Percentiles rank a stretch among this genome's conserved stretches.
phyloP scores from a whole-genome alignment of 176 grass and related monocot species.

The Triticum timopheevii region DNA sequence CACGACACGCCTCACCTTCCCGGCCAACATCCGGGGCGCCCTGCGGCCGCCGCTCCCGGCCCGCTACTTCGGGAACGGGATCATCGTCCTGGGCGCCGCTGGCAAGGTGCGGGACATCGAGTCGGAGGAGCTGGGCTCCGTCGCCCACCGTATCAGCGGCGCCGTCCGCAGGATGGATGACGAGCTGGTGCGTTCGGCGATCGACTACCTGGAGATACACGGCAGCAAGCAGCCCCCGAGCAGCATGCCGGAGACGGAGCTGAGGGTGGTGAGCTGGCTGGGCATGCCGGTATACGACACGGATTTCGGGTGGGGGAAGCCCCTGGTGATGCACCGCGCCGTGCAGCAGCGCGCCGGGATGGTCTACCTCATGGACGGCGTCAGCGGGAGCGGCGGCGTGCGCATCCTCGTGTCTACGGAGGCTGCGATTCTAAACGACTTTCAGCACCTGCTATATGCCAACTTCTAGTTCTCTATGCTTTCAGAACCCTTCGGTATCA shows the following conservation, averaged over 20 bases:
- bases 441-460: neutral
- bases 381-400: neutral
- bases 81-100: neutral
- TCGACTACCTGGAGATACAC: slow-evolving; percentile 8
- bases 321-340: neutral
- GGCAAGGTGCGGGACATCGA: neutral
- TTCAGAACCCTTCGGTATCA: neutral
- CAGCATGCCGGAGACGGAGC: neutral
- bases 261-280: slow-evolving; percentile 33
- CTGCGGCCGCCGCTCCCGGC: neutral
- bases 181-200: neutral
- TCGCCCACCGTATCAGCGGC: neutral
- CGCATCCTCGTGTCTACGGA: neutral
- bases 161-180: neutral
- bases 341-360: neutral
- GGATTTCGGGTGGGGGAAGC: neutral
- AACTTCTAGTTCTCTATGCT: neutral
- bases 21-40: neutral
- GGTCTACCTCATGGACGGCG: slow-evolving; percentile 20
- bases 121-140: neutral
- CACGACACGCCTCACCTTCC: neutral
- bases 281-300: neutral
- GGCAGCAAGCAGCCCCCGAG: neutral
- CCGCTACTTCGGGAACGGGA: neutral
- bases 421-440: neutral